phyloP scores from a whole-genome alignment of 305 asterid species.

The Fraxinus dipetala region DNA sequence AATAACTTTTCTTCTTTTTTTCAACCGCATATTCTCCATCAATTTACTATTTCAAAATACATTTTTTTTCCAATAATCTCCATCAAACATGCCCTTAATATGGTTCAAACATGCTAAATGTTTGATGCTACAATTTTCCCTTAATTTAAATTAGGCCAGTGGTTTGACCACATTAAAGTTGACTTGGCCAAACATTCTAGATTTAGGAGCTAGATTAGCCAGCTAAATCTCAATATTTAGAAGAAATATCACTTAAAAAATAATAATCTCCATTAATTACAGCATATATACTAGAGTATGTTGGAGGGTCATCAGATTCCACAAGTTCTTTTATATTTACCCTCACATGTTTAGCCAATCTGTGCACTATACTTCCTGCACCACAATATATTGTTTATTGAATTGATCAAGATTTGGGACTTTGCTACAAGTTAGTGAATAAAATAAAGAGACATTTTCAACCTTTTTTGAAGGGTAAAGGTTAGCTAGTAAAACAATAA shows the following conservation, averaged over 20 bases:
- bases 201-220: conserved; percentile 23
- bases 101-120: too few species aligned
- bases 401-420: conserved; percentile 16
- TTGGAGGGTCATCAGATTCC: conserved; percentile 29
- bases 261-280: conserved; percentile 30
- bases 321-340: not conserved
- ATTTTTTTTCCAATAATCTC: too few species aligned
- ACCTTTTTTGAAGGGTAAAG: not conserved
- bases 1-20: too few species aligned
- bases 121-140: too few species aligned
- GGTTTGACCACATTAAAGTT: conserved; percentile 28
- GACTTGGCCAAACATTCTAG: conserved; percentile 31
- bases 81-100: too few species aligned
- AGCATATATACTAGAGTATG: conserved; percentile 28
- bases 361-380: conserved; percentile 4
- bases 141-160: not conserved
- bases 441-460: conserved; percentile 15
- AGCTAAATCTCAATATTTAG: conserved; percentile 11
- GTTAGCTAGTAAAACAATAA: conserved; percentile 20
- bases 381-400: not conserved
- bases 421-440: conserved; percentile 20
- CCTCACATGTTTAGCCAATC: conserved; percentile 29
- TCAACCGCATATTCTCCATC: too few species aligned
- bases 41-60: too few species aligned
- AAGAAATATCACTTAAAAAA: conserved; percentile 1